Evolutionary conservation across 371 early-diverging fungal genomes (phyloP).

Genomic region (Lichtheimia ornata): DNA sequence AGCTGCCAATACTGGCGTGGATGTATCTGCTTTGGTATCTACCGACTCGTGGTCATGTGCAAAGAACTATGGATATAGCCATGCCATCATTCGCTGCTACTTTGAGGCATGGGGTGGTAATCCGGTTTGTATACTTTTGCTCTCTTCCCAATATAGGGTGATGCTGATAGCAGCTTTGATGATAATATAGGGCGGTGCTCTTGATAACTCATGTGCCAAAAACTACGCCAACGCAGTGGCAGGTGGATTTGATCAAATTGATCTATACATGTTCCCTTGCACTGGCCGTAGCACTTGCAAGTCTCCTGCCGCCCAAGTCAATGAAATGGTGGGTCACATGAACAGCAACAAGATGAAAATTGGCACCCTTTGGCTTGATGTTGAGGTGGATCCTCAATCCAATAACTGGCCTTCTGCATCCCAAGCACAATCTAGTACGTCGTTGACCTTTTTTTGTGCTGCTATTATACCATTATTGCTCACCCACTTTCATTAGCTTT

Average conservation of each 20-base stretch:
- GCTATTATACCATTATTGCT: not conserved
- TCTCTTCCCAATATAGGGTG: not conserved
- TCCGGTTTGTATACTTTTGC: slow-evolving; percentile 10
- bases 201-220: slow-evolving; percentile 17
- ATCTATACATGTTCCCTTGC: slow-evolving; percentile 31
- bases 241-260: slow-evolving; percentile 18
- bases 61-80: slow-evolving; percentile 19
- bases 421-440: slow-evolving; percentile 13
- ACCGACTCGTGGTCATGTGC: slow-evolving; percentile 16
- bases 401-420: slow-evolving; percentile 27
- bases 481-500: slow-evolving; percentile 10
- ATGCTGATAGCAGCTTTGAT: not conserved
- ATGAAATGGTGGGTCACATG: slow-evolving; percentile 17
- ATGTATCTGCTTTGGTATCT: slow-evolving; percentile 16
- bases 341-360: slow-evolving; percentile 21
- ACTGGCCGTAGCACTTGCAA: slow-evolving; percentile 29
- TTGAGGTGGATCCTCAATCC: slow-evolving; percentile 22
- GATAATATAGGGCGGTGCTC: slow-evolving; percentile 14
- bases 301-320: slow-evolving; percentile 21
- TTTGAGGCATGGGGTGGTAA: slow-evolving; percentile 21
- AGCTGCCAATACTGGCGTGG: slow-evolving; percentile 16
- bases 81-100: slow-evolving; percentile 23
- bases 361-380: slow-evolving; percentile 25
- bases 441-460: not conserved
- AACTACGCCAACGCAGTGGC: slow-evolving; percentile 23